phyloP scores from a whole-genome alignment of 129 eudicot genomes.

The Artemisia tridentata region DNA sequence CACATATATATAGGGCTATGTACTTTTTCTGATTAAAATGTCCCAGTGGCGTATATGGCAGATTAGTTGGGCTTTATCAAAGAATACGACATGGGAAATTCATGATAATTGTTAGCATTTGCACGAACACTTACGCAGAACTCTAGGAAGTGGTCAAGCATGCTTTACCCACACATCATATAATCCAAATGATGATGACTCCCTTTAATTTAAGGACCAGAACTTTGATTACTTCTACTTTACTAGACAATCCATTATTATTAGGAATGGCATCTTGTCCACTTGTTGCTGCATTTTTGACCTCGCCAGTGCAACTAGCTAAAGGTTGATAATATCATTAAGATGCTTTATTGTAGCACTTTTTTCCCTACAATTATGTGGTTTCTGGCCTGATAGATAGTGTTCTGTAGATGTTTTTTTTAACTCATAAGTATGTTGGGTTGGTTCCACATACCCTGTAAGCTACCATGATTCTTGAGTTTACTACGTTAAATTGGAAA shows the following conservation, averaged over 20 bases:
- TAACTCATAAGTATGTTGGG: constrained; percentile 16
- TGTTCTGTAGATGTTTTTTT: constrained; percentile 2
- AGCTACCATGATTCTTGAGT: not conserved
- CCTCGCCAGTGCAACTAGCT: constrained; percentile 18
- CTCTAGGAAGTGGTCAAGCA: constrained; percentile 31
- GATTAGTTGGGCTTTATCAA: not conserved
- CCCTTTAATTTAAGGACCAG: constrained; percentile 23
- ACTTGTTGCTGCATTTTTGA: constrained; percentile 16
- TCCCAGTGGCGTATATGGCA: not conserved
- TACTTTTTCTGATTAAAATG: not conserved
- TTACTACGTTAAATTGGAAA: not conserved
- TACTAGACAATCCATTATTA: constrained; percentile 32
- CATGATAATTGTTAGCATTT: constrained; percentile 28
- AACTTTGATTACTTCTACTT: constrained; percentile 26
- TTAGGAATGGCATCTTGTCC: constrained; percentile 31
- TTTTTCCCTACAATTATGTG: constrained; percentile 20
- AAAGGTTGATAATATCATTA: constrained; percentile 20
- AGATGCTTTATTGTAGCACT: constrained; percentile 17
- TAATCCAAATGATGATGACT: constrained; percentile 33
- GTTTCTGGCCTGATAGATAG: constrained; percentile 19
- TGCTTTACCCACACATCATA: constrained; percentile 31
- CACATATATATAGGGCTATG: constrained; percentile 24
- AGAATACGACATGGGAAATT: constrained; percentile 7
- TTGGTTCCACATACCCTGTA: constrained; percentile 1
- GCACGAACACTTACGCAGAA: constrained; percentile 22